Evolutionary conservation across 331 rosid species (phyloP).

Genomic region (Prunus yedoensis): DNA sequence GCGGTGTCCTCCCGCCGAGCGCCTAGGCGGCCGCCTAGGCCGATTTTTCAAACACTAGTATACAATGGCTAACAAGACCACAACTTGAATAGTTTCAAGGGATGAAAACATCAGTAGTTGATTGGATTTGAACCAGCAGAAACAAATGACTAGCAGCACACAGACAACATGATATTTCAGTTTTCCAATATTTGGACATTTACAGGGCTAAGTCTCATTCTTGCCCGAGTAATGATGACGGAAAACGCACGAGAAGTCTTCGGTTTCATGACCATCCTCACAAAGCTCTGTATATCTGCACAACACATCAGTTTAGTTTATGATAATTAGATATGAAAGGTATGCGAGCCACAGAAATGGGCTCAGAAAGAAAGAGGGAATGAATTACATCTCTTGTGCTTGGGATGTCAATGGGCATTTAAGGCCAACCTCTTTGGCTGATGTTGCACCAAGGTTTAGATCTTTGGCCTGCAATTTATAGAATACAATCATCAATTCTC

Average conservation of each 20-base stretch:
- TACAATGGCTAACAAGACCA: too few relatives aligned
- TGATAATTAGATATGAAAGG: neutral
- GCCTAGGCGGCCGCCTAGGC: too few relatives aligned
- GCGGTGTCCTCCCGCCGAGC: too few relatives aligned
- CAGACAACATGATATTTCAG: neutral
- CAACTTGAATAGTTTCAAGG: too few relatives aligned
- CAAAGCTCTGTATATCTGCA: slow-evolving; percentile 66
- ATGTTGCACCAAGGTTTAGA: slow-evolving; percentile 70
- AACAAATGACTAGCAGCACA: neutral
- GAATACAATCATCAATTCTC: neutral
- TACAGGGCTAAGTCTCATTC: slow-evolving; percentile 42
- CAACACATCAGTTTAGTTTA: slow-evolving; percentile 9
- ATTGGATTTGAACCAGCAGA: neutral
- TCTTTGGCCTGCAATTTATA: slow-evolving; percentile 63
- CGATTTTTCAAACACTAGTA: too few relatives aligned
- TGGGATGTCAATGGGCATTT: slow-evolving; percentile 64
- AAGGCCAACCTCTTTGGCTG: slow-evolving; percentile 67
- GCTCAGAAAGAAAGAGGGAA: slow-evolving; percentile 10
- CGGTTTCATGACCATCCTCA: slow-evolving; percentile 50
- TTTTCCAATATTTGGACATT: neutral
- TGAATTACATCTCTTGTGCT: slow-evolving; percentile 70
- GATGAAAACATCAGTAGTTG: too few relatives aligned
- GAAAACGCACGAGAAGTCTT: slow-evolving; percentile 80
- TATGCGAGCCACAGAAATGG: neutral
- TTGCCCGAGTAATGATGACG: slow-evolving; percentile 70